These are phyloP conservation scores for Auxenochlorella pyrenoidosa DNA, from an alignment of 139 green algal species.

Conservation along the genomic window DNA sequence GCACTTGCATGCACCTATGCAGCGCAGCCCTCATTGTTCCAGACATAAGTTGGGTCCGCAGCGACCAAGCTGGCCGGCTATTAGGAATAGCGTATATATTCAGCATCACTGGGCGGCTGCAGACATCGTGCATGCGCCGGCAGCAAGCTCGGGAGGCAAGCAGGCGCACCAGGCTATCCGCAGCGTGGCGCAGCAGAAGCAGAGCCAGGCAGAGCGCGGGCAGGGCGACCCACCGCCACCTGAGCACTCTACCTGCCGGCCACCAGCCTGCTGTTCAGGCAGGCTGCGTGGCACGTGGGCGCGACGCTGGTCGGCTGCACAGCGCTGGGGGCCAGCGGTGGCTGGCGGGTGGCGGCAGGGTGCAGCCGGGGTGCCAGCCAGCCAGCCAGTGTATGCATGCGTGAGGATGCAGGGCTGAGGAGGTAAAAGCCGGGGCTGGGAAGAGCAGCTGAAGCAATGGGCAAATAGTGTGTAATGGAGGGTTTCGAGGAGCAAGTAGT, in stretches of 20 bases:
- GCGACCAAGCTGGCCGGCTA: neutral
- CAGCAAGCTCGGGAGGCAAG: too few relatives aligned
- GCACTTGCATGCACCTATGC: neutral
- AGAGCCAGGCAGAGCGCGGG: neutral
- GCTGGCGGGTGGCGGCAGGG: constrained; percentile 11
- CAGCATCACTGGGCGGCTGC: constrained; percentile 11
- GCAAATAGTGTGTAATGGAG: neutral
- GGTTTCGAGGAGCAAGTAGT: neutral
- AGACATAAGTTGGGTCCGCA: constrained; percentile 32
- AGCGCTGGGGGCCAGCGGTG: neutral
- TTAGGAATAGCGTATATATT: constrained; percentile 39
- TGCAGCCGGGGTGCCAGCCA: constrained; percentile 23
- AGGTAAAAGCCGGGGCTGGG: neutral
- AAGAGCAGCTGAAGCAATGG: too few relatives aligned
- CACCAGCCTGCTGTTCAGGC: neutral
- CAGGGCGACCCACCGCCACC: constrained; percentile 17
- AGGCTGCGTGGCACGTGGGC: neutral
- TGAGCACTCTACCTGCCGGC: constrained; percentile 22
- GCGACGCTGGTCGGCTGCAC: constrained; percentile 17
- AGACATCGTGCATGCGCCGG: too few relatives aligned
- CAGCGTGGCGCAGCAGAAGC: too few relatives aligned
- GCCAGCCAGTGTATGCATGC: neutral
- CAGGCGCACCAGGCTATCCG: too few relatives aligned
- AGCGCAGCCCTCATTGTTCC: constrained; percentile 17
- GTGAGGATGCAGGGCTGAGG: neutral